Evolutionary conservation across 2,329 filamentous ascomycete genomes (phyloP).

Genomic region (Fusarium sp.): DNA sequence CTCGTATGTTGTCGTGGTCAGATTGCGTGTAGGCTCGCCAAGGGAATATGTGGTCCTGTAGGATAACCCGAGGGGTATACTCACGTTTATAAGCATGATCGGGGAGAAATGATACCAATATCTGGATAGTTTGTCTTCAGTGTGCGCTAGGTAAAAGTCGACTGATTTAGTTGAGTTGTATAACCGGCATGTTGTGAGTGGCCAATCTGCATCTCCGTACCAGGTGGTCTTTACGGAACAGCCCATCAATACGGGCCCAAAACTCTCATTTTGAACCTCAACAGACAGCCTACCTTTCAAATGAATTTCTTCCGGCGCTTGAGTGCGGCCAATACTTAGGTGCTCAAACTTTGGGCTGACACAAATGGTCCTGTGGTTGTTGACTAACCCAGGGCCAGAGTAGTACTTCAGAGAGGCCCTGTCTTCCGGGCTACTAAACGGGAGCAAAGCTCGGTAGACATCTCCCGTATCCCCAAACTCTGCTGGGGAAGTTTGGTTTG

Average conservation of each 20-base stretch:
- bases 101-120: background rate
- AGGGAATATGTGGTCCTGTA: rapidly evolving
- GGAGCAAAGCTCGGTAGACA: background rate
- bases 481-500: background rate
- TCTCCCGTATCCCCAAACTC: background rate
- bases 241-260: background rate
- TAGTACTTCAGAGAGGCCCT: background rate
- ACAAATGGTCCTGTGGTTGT: background rate
- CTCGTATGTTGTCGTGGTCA: background rate
- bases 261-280: background rate
- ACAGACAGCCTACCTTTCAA: background rate
- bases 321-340: background rate
- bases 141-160: background rate
- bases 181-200: background rate
- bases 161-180: background rate
- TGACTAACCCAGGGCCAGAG: background rate
- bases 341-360: background rate
- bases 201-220: background rate
- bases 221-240: background rate
- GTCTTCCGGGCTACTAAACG: background rate
- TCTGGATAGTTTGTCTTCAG: background rate
- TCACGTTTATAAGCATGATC: background rate
- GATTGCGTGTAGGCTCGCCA: background rate
- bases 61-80: background rate
- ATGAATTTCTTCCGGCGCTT: rapidly evolving